phyloP scores from a whole-genome alignment of 208 protist species.

The Entamoeba dispar region DNA sequence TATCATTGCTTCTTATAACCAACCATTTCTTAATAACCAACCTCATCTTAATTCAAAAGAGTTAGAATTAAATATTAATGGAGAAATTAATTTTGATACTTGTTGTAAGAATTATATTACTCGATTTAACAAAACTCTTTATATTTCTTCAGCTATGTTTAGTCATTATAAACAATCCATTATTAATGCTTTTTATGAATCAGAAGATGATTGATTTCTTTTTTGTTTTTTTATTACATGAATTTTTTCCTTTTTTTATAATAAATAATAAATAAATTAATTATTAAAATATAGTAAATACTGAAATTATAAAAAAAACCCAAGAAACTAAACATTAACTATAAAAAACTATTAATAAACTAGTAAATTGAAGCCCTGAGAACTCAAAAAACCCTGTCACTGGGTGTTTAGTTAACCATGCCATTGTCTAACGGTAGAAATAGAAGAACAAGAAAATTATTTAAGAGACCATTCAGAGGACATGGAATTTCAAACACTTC shows the following conservation, averaged over 20 bases:
- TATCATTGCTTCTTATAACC: background rate
- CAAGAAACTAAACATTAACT: too few relatives aligned
- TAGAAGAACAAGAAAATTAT: conserved; percentile 79
- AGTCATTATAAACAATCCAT: background rate
- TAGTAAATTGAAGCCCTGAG: too few relatives aligned
- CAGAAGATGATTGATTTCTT: background rate
- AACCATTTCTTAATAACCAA: background rate
- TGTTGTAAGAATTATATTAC: background rate
- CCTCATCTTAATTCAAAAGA: background rate
- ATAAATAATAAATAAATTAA: too few relatives aligned
- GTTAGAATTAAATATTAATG: background rate
- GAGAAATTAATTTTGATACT: background rate
- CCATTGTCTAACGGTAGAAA: conserved; percentile 79
- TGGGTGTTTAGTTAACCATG: conserved; percentile 38
- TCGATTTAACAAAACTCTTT: background rate
- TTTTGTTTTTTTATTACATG: too few relatives aligned
- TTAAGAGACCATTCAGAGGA: conserved; percentile 78
- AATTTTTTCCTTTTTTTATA: too few relatives aligned
- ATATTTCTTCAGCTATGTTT: background rate
- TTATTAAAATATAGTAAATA: too few relatives aligned
- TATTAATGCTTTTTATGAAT: background rate
- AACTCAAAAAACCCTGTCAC: too few relatives aligned
- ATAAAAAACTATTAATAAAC: too few relatives aligned
- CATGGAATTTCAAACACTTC: conserved; percentile 63
- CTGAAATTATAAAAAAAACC: too few relatives aligned